phyloP scores from a whole-genome alignment of 179 eudicot species.

The Spinacia oleracea region DNA sequence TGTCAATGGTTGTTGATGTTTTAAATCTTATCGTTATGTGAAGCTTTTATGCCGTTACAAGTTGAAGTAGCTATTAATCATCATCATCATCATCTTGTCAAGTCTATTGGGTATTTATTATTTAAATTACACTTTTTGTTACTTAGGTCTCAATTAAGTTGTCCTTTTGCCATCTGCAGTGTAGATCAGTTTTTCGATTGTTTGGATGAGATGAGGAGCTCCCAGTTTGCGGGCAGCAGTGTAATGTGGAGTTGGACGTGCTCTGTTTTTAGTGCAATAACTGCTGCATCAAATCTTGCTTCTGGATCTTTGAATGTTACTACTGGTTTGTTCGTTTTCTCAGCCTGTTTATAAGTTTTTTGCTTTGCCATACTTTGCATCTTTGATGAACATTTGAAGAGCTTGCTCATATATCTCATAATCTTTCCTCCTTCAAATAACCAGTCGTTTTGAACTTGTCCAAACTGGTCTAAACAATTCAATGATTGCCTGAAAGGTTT shows the following conservation, averaged over 20 bases:
- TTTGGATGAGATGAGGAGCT: conserved; percentile 80
- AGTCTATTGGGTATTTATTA: not conserved
- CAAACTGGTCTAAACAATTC: not conserved
- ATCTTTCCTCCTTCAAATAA: not conserved
- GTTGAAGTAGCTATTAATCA: conserved; percentile 1
- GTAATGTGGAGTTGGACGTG: conserved; percentile 97
- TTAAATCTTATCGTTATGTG: not conserved
- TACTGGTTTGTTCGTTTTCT: conserved; percentile 49
- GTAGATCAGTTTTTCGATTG: conserved; percentile 95
- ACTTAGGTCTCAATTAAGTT: conserved; percentile 10
- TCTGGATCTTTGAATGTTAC: conserved; percentile 79
- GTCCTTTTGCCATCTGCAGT: conserved; percentile 44
- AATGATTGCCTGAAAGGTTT: too few relatives aligned
- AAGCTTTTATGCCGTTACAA: not conserved
- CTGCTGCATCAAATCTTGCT: conserved; percentile 92
- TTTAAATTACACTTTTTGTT: not conserved
- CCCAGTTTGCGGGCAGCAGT: conserved; percentile 85
- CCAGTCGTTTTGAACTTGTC: not conserved
- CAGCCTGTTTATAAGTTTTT: conserved; percentile 1
- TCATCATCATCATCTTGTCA: not conserved
- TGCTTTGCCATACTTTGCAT: conserved; percentile 12
- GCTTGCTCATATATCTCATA: too few relatives aligned
- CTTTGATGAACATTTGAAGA: not conserved
- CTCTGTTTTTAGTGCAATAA: conserved; percentile 83
- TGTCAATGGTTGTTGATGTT: not conserved